Base-by-base conservation (phyloP, 139 green algal genomes). In the Nannochloris sp. region DNA sequence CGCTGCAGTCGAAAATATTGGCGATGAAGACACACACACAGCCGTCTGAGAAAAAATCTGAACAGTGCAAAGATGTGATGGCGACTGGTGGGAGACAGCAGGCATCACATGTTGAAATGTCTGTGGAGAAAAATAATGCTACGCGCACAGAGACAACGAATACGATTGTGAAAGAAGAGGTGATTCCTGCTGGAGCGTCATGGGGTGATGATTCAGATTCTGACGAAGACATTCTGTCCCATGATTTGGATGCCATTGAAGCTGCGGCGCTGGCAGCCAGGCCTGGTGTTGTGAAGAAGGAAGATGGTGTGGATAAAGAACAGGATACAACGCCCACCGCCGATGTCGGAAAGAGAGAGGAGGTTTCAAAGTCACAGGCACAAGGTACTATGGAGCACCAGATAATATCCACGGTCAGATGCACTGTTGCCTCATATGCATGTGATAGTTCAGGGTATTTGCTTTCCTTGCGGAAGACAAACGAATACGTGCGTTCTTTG, bases 211-310 rank as follows among this genome's bases (percentile, higher is more conserved):
- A 53, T 53, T 19, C 16, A 9, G 46, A 21, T 25, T 19, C 16
- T 25, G 46, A 53, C 15, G 46, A 53, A 25, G 46, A 53, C 11
- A 21, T 25, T 53, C n/a, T 53, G 46, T 53, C n/a, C 5, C 18
- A 21, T 53, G 46, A 19, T 53, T 21, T 53, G 46, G 46, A 53
- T 53, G 46, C 46, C 46, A 53, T 53, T 19, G 46, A 53, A 19
- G 46, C 46, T 24, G 46, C 46, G 0, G 16, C n/a, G 15, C 4
- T 53, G 34, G 34, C 34, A 12, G 34, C 34, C 34, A 40, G 34
- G 34, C 34, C 34, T 40, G 34, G 6, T 40, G 34, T 12, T 40
- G 34, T 40, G 34, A 40, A 53, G n/a, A 53, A 53, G 46, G n/a
- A 53, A 51, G 44, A 51, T 11, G 46, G n/a, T 10, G n/a, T 53